Evolutionary conservation across 495 filamentous ascomycete species (phyloP).

Genomic region (Recurvomyces mirabilis): DNA sequence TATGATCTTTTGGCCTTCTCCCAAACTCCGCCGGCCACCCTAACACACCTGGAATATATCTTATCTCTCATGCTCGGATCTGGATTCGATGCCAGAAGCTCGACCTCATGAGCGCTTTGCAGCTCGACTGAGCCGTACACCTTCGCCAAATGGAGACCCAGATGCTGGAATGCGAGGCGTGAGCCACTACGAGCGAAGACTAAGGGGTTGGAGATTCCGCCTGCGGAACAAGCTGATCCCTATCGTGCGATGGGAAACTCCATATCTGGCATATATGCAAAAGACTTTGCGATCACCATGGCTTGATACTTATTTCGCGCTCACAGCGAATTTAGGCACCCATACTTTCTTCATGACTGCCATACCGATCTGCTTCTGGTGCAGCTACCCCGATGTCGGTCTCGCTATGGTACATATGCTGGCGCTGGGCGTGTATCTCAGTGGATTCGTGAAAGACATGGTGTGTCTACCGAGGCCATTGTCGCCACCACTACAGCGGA

Average conservation of each 20-base stretch:
- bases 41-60: too few relatives aligned
- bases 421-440: conserved; percentile 82
- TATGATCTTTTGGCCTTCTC: too few relatives aligned
- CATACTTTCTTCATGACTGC: conserved; percentile 98
- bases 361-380: conserved; percentile 91
- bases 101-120: background rate
- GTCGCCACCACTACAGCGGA: conserved; percentile 84
- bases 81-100: too few relatives aligned
- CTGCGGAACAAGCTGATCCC: conserved; percentile 73
- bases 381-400: conserved; percentile 67
- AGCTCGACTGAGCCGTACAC: conserved; percentile 13
- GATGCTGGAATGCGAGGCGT: conserved; percentile 32
- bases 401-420: conserved; percentile 60
- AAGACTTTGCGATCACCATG: conserved; percentile 48
- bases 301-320: conserved; percentile 89
- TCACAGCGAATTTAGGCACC: conserved; percentile 92
- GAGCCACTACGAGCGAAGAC: conserved; percentile 53
- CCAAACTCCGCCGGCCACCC: too few relatives aligned
- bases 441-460: conserved; percentile 87
- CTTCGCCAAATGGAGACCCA: conserved; percentile 16
- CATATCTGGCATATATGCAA: conserved; percentile 80
- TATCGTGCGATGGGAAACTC: conserved; percentile 87
- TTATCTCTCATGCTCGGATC: too few relatives aligned
- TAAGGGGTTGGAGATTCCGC: conserved; percentile 82
- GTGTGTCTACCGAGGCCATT: conserved; percentile 88